Conservation (phyloP, 2,329 filamentous ascomycete genomes). For the Ilyonectria robusta region DNA sequence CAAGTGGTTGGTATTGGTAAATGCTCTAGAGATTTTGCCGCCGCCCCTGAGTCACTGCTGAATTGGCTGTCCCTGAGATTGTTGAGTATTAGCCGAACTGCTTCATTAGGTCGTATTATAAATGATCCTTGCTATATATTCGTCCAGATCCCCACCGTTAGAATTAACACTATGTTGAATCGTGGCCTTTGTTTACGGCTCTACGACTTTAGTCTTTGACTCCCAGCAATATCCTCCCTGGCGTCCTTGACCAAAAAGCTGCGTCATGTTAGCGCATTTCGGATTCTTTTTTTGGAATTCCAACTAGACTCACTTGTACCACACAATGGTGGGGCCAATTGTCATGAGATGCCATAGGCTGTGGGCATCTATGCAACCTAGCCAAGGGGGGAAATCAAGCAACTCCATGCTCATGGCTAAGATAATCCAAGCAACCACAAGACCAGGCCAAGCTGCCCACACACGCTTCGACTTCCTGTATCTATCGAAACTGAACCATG, state of each 20-base stretch:
- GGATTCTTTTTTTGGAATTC: not conserved
- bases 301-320: conserved; percentile 88
- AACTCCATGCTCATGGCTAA: conserved; percentile 96
- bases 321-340: conserved; percentile 87
- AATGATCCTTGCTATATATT: conserved; percentile 5
- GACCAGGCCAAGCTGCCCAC: conserved; percentile 91
- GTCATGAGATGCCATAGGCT: conserved; percentile 97
- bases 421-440: conserved; percentile 93
- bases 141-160: not conserved
- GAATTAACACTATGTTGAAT: not conserved
- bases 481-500: conserved; percentile 81
- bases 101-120: conserved; percentile 20
- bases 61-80: not conserved
- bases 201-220: conserved; percentile 77
- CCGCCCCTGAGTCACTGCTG: too few relatives aligned
- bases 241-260: conserved; percentile 92
- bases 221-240: conserved; percentile 81
- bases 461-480: conserved; percentile 79
- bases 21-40: too few relatives aligned
- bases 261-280: conserved; percentile 41
- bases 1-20: too few relatives aligned
- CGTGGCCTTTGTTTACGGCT: not conserved
- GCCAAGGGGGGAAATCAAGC: conserved; percentile 90
- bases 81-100: not conserved
- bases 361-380: conserved; percentile 90